Evolutionary conservation across 1,139 yeast species (phyloP).

Genomic region (Hyphopichia wangnamkhiaoensis): DNA sequence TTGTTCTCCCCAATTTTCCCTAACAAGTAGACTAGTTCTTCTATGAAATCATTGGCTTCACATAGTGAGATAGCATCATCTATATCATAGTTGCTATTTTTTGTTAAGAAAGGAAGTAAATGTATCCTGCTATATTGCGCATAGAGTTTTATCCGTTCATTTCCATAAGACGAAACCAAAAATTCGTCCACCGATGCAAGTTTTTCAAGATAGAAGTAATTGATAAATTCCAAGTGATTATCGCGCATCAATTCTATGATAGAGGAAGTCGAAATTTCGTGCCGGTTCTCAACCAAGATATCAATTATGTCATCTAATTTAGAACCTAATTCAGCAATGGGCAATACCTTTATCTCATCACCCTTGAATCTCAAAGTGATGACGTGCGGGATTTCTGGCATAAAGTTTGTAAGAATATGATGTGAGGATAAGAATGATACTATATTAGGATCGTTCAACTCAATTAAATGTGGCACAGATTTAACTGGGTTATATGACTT

Average conservation of each 20-base stretch:
- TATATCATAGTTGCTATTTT: conserved; percentile 61
- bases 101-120: conserved; percentile 52
- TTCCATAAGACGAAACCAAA: conserved; percentile 58
- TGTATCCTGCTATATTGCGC: conserved; percentile 57
- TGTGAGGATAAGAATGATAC: conserved; percentile 58
- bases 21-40: conserved; percentile 78
- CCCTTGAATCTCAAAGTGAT: conserved; percentile 45
- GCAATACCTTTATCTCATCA: conserved; percentile 32
- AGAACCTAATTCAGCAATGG: conserved; percentile 44
- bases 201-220: conserved; percentile 61
- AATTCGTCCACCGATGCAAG: conserved; percentile 56
- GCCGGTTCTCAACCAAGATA: conserved; percentile 63
- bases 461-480: conserved; percentile 65
- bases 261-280: conserved; percentile 57
- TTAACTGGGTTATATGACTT: conserved; percentile 57
- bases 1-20: conserved; percentile 83
- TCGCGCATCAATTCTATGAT: conserved; percentile 51
- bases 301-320: conserved; percentile 48
- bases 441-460: conserved; percentile 54
- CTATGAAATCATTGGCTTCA: conserved; percentile 48
- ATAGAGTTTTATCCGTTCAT: conserved; percentile 63
- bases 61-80: conserved; percentile 69
- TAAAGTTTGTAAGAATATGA: conserved; percentile 59
- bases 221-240: conserved; percentile 49
- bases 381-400: conserved; percentile 52